phyloP scores from a whole-genome alignment of 768 basidiomycete genomes.

The Calocybe gangraenosa region DNA sequence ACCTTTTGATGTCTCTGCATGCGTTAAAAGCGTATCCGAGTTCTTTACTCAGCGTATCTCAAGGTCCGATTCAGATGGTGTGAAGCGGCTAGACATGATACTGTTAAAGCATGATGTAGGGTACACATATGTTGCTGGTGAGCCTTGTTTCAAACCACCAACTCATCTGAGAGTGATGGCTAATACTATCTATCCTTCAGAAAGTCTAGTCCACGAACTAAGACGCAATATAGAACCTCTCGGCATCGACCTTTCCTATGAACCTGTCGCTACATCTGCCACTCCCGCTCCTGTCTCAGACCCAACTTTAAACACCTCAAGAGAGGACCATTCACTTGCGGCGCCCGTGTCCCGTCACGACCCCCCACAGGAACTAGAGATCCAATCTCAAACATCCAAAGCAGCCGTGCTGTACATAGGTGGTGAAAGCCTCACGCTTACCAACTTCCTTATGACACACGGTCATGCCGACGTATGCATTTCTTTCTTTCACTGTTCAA shows the following conservation, averaged over 20 bases:
- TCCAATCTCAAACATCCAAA: conserved; percentile 15
- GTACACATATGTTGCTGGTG: conserved; percentile 68
- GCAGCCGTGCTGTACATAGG: conserved; percentile 57
- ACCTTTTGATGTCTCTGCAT: conserved; percentile 51
- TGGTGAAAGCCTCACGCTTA: conserved; percentile 71
- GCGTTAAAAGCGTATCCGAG: conserved; percentile 36
- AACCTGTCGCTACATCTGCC: conserved; percentile 24
- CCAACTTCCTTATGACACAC: conserved; percentile 86
- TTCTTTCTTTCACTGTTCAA: too few relatives aligned
- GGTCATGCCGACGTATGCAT: conserved; percentile 52
- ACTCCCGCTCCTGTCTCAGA: conserved; percentile 5
- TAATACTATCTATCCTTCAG: conserved; percentile 21
- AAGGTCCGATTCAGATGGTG: neutral
- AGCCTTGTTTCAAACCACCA: conserved; percentile 5
- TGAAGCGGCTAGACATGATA: conserved; percentile 27
- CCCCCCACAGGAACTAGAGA: conserved; percentile 5
- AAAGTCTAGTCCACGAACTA: conserved; percentile 26
- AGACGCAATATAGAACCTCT: conserved; percentile 20
- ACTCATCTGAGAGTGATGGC: conserved; percentile 1
- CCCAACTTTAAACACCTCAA: too few relatives aligned
- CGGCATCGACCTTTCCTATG: conserved; percentile 31
- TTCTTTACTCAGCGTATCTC: conserved; percentile 21
- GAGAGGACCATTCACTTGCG: too few relatives aligned
- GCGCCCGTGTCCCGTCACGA: neutral
- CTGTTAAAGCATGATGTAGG: conserved; percentile 74